Conservation (phyloP, 495 filamentous ascomycete species). For the Aspergillus haitiensis region DNA sequence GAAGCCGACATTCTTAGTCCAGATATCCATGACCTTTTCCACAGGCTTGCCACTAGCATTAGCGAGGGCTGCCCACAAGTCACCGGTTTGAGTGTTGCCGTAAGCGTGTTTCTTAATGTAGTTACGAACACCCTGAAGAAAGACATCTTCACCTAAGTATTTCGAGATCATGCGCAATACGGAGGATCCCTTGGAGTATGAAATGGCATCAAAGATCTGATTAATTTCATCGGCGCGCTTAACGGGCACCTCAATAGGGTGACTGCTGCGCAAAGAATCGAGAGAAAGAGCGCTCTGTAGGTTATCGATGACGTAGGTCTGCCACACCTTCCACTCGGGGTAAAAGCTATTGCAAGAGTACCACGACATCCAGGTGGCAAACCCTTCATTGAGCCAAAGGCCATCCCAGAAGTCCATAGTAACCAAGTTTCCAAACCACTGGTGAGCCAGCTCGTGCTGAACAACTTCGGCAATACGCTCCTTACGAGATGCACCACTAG, state of each 20-base stretch:
- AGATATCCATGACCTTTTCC: constrained; percentile 67
- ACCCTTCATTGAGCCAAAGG: constrained; percentile 97
- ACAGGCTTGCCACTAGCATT: constrained; percentile 91
- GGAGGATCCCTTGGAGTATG: constrained; percentile 94
- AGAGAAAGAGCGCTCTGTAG: constrained; percentile 83
- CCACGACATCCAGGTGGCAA: constrained; percentile 86
- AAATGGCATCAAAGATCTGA: constrained; percentile 98
- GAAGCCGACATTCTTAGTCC: constrained; percentile 69
- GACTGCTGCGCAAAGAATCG: constrained; percentile 89
- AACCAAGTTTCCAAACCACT: constrained; percentile 98
- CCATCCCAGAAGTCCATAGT: constrained; percentile 99
- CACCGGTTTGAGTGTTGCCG: constrained; percentile 69
- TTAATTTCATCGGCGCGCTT: constrained; percentile 94
- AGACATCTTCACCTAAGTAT: constrained; percentile 87
- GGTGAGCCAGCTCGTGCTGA: constrained; percentile 95
- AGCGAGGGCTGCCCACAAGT: constrained; percentile 87
- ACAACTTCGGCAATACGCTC: constrained; percentile 92
- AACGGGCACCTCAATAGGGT: constrained; percentile 96
- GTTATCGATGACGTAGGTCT: constrained; percentile 87
- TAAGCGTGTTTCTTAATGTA: constrained; percentile 97
- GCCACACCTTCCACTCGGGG: constrained; percentile 99
- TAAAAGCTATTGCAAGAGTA: constrained; percentile 71
- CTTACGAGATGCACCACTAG: constrained; percentile 85
- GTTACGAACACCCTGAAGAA: constrained; percentile 86
- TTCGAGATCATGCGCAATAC: constrained; percentile 97